These are phyloP conservation scores for Neurospora sp. DNA, from an alignment of 495 filamentous ascomycete species.

Conservation along the genomic window DNA sequence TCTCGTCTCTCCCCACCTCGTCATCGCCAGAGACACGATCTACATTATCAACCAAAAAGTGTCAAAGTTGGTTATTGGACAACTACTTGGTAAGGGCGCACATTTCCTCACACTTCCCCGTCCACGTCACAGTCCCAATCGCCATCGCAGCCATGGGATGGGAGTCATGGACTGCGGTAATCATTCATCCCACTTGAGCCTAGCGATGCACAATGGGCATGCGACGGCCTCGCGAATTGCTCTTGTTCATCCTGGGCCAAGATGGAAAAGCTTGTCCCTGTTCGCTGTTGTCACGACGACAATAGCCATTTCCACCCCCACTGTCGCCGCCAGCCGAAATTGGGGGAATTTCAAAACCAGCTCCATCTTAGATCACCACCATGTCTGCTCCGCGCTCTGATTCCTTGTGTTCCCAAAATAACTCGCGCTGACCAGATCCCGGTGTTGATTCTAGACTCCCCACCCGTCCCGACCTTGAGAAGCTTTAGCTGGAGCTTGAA, in stretches of 20 bases:
- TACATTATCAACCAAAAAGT: neutral
- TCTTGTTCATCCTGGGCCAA: neutral
- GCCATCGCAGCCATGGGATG: neutral
- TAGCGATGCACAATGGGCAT: neutral
- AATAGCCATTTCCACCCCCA: slow-evolving; percentile 10
- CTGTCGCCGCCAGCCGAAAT: slow-evolving; percentile 15
- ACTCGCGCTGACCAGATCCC: neutral
- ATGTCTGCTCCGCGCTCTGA: neutral
- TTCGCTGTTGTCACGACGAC: neutral
- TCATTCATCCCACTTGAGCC: neutral
- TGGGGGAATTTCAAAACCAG: slow-evolving; percentile 1
- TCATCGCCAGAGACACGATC: neutral
- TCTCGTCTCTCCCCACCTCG: neutral
- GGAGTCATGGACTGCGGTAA: neutral
- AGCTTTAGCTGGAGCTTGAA: neutral
- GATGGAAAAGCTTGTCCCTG: neutral
- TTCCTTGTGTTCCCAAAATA: neutral
- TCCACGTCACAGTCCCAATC: neutral
- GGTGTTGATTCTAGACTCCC: neutral
- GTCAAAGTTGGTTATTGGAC: neutral
- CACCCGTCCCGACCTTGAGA: neutral
- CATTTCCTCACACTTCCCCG: neutral
- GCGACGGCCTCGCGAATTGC: neutral
- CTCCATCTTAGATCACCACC: neutral
- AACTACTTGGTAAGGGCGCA: neutral